phyloP scores from a whole-genome alignment of 257 asterid genomes.

The Nicotiana noctiflora region DNA sequence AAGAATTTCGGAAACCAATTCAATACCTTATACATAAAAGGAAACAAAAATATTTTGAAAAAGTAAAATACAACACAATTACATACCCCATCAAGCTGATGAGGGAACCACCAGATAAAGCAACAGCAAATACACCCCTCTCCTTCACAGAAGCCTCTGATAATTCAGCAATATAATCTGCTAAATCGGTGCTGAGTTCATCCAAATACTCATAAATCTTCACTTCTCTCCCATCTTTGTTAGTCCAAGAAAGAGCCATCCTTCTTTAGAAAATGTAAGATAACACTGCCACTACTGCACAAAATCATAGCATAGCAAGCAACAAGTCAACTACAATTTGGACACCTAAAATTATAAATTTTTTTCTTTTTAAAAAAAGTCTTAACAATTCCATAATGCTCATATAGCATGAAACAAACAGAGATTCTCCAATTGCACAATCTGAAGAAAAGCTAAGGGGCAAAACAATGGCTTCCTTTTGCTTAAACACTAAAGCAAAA shows the following conservation, averaged over 20 bases:
- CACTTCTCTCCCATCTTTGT: slow-evolving; percentile 56
- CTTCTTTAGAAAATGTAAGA: slow-evolving; percentile 26
- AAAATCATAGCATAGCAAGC: slow-evolving; percentile 5
- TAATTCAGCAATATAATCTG: slow-evolving; percentile 81
- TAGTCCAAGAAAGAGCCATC: slow-evolving; percentile 56
- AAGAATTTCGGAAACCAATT: background rate
- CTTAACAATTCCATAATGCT: slow-evolving; percentile 12
- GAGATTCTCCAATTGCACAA: background rate
- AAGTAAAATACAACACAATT: slow-evolving; percentile 9
- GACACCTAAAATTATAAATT: background rate
- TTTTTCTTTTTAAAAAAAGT: slow-evolving; percentile 1
- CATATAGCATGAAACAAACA: slow-evolving; percentile 9
- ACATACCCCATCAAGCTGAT: slow-evolving; percentile 63
- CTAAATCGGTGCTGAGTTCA: slow-evolving; percentile 65
- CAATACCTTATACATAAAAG: background rate
- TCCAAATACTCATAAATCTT: slow-evolving; percentile 57
- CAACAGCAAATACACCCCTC: slow-evolving; percentile 72
- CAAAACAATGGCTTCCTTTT: background rate
- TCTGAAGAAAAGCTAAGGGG: background rate
- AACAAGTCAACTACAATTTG: slow-evolving; percentile 4
- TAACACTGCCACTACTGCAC: slow-evolving; percentile 18
- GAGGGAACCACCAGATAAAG: slow-evolving; percentile 93
- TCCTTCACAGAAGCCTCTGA: slow-evolving; percentile 88
- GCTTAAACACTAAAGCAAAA: too few species aligned
- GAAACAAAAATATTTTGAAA: background rate